Base-by-base conservation (phyloP, 208 protist genomes). In the Wallacemonas sp. region DNA sequence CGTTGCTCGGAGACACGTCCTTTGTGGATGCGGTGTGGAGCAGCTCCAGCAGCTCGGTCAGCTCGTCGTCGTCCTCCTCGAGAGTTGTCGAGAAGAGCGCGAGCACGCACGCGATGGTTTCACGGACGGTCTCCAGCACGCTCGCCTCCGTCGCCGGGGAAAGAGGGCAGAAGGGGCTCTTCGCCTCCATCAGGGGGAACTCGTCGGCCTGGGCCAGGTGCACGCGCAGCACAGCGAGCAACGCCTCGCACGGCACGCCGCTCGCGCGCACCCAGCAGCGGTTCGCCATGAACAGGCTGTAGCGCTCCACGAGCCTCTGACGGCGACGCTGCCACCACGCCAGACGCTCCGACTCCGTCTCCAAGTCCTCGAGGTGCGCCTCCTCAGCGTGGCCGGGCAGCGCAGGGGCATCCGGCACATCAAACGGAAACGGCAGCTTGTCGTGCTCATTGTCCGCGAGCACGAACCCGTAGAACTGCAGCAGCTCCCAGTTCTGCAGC, bases 391-490 rank as follows among this genome's bases (percentile, higher is more conserved):
- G 14, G 0, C 14, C 32, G n/a, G 45, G 26, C 20, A 22, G 25
- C 12, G 25, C 52, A 7, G 44, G 10, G n/a, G 48, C 22, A 10
- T 55, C 48, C 18, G 72, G 54, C n/a, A 85, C 1, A 23, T 68
- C 55, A 26, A 95, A 57, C 0, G 92, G 88, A 67, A 97, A 93
- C 11, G 92, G 92, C 28, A 97, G 74, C 68, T 79, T 85, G 64
- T 97, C 89, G 63, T 93, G 74, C 39, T 77, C 79, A 67, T 97
- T 97, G 33, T 86, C 77, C 12, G 70, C 68, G 22, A 95, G 61
- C 22, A 93, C 87, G 64, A 97, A 97, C n/a, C 93, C 93, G 77
- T 97, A 97, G 70, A 86, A 84, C 71, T 89, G 77, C 48, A 97
- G 77, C 67, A 97, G 75, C 79, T 97, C 89, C 89, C 89, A 96